Evolutionary conservation across 2,329 filamentous ascomycete species (phyloP), one percentile per base, ranked within the genome.

Genomic region (Metarhizium album): DNA sequence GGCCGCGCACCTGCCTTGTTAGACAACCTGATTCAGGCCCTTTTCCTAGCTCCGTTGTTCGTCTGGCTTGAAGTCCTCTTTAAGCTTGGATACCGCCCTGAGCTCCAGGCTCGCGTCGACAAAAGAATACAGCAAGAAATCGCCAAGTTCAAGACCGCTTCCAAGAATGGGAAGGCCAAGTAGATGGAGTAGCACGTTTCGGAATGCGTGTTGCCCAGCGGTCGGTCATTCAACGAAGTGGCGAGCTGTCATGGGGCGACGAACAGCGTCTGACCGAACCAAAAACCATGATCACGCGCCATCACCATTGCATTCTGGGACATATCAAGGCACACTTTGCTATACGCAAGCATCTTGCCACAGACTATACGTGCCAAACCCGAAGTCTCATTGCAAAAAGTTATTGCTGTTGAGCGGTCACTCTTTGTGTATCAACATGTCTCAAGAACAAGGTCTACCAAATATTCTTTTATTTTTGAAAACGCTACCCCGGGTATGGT

Each of bases 31-130:
- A 76, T 94, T 46, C 93, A 97, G 70, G 90, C 93, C 27, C 68
- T 97, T 56, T 91, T 97, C 62, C 76, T 97, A 23, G 93, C 93
- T 0, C 93, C 93, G 8, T 85, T 98, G 62, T 98, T 97, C 60
- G 91, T 97, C 52, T 98, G 93, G 87, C 85, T 98, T 60, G 90
- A 97, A 72, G 71, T 94, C 23, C 76, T 98, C 24, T 98, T 98
- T 74, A 82, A 77, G 61, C 79, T 94, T 47, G 93, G 93, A 46
- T 98, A 97, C 69, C 81, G 93, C 53, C 87, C 84, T 1, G 90
- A 95, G 67, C 74, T 98, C 58, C 89, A 91, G 71, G 77, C 79
- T 54, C 82, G 91, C 47, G 80, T 97, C 43, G 82, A 91, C 54
- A 82, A 83, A 64, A 82, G 79, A 37, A 87, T 96, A 3, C 70